Evolutionary conservation across 2,329 filamentous ascomycete species (phyloP), one percentile per base, ranked within the genome.

Genomic region (Aspergillus ruber): DNA sequence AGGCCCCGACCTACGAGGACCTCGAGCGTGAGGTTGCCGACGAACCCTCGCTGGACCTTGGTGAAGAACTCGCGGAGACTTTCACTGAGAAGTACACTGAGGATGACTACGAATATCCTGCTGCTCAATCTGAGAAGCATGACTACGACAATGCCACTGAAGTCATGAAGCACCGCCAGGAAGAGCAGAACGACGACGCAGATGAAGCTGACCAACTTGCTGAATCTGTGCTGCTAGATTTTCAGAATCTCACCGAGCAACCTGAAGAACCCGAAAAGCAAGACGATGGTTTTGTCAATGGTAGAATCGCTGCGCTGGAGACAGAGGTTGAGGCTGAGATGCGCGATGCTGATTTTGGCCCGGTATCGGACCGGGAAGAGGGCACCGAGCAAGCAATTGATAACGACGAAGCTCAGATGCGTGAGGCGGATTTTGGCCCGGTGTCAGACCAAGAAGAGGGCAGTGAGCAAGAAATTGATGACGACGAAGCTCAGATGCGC

Each of bases 141-240:
- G 38, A 15, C 36, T 23, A n/a, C 12, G 13, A 42, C 13, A 18
- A 20, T 39, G 15, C 3, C 36, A 39, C 18, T 18, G 36, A 39
- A 10, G 9, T 35, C 5, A 5, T 6, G 8, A 10, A 29, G 29
- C 3, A 18, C 27, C 23, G 45, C 7, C 44, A 43, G n/a, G 35
- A 38, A 17, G 25, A 13, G 12, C 25, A 45, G 18, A 53, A 56
- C 18, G 49, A 45, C 1, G 51, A 54, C 49, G 60, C 60, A 46
- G 50, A 56, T 38, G 20, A 51, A 7, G 44, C 44, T 7, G 48
- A 53, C 7, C 47, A 48, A 3, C 25, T 45, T 33, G 32, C 29
- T 12, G 32, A 21, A 4, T n/a, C 32, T 13, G 23, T 36, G 5
- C 27, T 18, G 17, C 7, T 15, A 20, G 40, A 43, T 17, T 25